Evolutionary conservation across 2,329 filamentous ascomycete species (phyloP).

Genomic region (Tolypocladium pustulatum): DNA sequence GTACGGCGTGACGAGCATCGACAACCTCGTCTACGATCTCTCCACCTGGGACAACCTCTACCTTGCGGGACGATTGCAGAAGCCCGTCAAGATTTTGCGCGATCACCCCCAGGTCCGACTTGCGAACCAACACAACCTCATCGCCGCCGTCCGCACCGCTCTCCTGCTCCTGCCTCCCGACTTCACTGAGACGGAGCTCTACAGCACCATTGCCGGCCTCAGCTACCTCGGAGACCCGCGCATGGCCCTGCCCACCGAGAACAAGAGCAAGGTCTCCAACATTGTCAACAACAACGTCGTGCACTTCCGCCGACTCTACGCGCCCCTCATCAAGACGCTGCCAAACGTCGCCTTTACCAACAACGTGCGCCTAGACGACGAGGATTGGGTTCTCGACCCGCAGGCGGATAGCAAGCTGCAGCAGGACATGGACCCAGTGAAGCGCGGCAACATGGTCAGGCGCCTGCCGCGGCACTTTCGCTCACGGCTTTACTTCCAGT

Average conservation of each 20-base stretch:
- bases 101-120: constrained; percentile 88
- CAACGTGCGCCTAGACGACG: constrained; percentile 27
- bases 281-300: constrained; percentile 87
- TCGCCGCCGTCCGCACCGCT: constrained; percentile 83
- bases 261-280: constrained; percentile 85
- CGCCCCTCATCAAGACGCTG: constrained; percentile 77
- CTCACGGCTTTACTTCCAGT: constrained; percentile 85
- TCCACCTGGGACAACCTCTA: constrained; percentile 91
- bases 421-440: constrained; percentile 88
- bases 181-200: constrained; percentile 82
- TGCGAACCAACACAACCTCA: constrained; percentile 90
- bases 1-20: constrained; percentile 91
- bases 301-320: constrained; percentile 86
- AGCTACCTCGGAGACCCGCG: constrained; percentile 95
- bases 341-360: constrained; percentile 77
- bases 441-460: constrained; percentile 91
- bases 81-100: constrained; percentile 93
- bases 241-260: constrained; percentile 83
- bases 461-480: constrained; percentile 81
- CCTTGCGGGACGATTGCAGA: constrained; percentile 90
- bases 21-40: constrained; percentile 79
- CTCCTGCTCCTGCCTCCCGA: constrained; percentile 72
- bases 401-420: constrained; percentile 56
- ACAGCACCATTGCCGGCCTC: constrained; percentile 82
- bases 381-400: constrained; percentile 28